These are phyloP conservation scores for Halteria grandinella DNA, from an alignment of 73 alveolate species.

Conservation along the genomic window DNA sequence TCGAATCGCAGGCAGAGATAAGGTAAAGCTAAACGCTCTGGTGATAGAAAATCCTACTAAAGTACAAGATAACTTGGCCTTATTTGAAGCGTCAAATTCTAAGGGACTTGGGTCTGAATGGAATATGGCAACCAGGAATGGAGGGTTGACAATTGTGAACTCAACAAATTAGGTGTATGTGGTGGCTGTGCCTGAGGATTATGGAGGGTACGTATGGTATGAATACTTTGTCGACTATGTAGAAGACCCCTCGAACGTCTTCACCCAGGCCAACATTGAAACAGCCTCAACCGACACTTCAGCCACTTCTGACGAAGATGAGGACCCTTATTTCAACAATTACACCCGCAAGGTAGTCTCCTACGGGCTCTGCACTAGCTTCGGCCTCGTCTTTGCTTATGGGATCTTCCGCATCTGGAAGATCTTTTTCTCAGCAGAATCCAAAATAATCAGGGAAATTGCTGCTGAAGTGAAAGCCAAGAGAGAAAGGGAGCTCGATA, in stretches of 20 bases:
- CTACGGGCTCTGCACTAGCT: slow-evolving; percentile 1
- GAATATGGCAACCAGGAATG: not conserved
- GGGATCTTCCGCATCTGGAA: not conserved
- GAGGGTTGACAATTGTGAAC: slow-evolving; percentile 9
- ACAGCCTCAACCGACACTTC: not conserved
- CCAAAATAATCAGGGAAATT: not conserved
- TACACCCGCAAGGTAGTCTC: slow-evolving; percentile 14
- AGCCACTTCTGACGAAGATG: not conserved
- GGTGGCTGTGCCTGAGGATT: slow-evolving; percentile 10
- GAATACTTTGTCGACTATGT: slow-evolving; percentile 10
- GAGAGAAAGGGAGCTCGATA: not conserved
- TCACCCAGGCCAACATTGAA: not conserved
- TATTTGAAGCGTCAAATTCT: not conserved
- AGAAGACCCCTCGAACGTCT: not conserved
- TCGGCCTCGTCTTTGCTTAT: slow-evolving; percentile 6
- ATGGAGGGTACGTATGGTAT: slow-evolving; percentile 18
- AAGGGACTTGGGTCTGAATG: not conserved
- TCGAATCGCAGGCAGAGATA: slow-evolving; percentile 1
- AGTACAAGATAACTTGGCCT: not conserved
- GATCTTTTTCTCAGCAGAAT: slow-evolving; percentile 1
- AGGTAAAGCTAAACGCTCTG: not conserved
- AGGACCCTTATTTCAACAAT: slow-evolving; percentile 4
- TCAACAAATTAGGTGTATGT: slow-evolving; percentile 17
- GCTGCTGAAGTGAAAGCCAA: not conserved
- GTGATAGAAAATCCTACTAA: not conserved